These are phyloP conservation scores for Leucocoprinus sp. DNA, from an alignment of 768 basidiomycete species.

Conservation along the genomic window DNA sequence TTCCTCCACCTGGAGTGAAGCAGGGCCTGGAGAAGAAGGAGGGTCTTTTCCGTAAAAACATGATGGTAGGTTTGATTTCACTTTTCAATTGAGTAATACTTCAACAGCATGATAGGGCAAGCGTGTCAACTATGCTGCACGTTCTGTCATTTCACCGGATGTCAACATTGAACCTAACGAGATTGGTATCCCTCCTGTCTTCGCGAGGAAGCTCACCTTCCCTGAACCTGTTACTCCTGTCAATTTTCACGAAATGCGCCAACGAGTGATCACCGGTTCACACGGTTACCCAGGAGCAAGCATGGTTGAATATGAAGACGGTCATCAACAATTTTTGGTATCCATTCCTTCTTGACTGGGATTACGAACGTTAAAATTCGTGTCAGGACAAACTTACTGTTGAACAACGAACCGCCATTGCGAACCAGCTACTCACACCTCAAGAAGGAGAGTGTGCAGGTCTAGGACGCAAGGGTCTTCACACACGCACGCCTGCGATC, in stretches of 20 bases:
- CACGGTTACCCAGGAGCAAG: constrained; percentile 86
- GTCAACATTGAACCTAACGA: constrained; percentile 99
- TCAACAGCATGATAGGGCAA: constrained; percentile 59
- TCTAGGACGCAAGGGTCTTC: constrained; percentile 45
- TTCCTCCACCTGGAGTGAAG: constrained; percentile 91
- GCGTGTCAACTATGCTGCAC: constrained; percentile 98
- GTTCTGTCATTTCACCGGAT: constrained; percentile 99
- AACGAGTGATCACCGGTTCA: constrained; percentile 86
- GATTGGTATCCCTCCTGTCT: constrained; percentile 96
- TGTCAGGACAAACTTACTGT: constrained; percentile 74
- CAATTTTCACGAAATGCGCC: constrained; percentile 83
- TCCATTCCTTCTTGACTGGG: constrained; percentile 12
- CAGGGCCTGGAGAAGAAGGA: constrained; percentile 98
- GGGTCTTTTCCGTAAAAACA: constrained; percentile 94
- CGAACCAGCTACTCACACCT: constrained; percentile 90
- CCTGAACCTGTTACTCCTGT: constrained; percentile 92
- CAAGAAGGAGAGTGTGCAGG: constrained; percentile 60
- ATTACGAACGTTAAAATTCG: background rate
- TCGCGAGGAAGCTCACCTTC: constrained; percentile 93
- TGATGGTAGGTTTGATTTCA: constrained; percentile 70
- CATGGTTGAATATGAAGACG: constrained; percentile 94
- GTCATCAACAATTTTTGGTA: constrained; percentile 77
- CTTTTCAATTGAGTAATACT: constrained; percentile 1
- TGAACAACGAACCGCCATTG: constrained; percentile 90
- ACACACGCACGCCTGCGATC: constrained; percentile 68